Percentiles rank a stretch among this genome's conserved stretches.
Conservation (phyloP, 768 basidiomycete genomes). For the Calocera viscosa region DNA sequence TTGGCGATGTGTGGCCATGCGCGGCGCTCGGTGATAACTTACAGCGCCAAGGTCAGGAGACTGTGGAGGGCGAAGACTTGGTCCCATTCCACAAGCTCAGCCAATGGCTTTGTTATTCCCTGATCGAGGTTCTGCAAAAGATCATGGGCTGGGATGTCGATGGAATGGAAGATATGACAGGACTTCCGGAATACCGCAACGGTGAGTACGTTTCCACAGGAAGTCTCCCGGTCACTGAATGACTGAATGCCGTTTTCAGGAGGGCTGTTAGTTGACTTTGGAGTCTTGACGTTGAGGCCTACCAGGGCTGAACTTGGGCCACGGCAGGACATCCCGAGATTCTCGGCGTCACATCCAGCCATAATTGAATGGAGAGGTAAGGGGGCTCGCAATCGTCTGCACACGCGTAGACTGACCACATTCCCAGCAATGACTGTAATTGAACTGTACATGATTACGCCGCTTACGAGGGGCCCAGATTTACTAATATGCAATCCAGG, state of each 20-base stretch:
- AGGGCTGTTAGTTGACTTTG: conserved; percentile 76
- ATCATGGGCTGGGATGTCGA: conserved; percentile 70
- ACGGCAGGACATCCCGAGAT: conserved; percentile 44
- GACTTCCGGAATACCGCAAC: conserved; percentile 90
- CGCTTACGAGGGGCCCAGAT: conserved; percentile 6
- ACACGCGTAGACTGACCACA: neutral
- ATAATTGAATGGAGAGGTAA: conserved; percentile 82
- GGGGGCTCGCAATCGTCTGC: neutral
- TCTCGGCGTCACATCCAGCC: conserved; percentile 69
- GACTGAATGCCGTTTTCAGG: conserved; percentile 34
- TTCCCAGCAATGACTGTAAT: conserved; percentile 68
- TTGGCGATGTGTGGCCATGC: conserved; percentile 95
- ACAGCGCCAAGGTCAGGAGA: conserved; percentile 13
- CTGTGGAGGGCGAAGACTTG: conserved; percentile 48
- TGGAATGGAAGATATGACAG: conserved; percentile 74
- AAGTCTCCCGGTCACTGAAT: neutral
- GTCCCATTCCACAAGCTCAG: conserved; percentile 96
- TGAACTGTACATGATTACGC: conserved; percentile 50
- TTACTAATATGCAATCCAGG: conserved; percentile 31
- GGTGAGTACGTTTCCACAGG: conserved; percentile 32
- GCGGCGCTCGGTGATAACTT: conserved; percentile 30
- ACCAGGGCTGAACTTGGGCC: conserved; percentile 36
- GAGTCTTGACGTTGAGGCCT: conserved; percentile 57
- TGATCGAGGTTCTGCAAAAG: conserved; percentile 72
- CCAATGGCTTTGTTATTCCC: conserved; percentile 83